Conservation (phyloP, 2,329 filamentous ascomycete species). For the Clarireedia sp. region DNA sequence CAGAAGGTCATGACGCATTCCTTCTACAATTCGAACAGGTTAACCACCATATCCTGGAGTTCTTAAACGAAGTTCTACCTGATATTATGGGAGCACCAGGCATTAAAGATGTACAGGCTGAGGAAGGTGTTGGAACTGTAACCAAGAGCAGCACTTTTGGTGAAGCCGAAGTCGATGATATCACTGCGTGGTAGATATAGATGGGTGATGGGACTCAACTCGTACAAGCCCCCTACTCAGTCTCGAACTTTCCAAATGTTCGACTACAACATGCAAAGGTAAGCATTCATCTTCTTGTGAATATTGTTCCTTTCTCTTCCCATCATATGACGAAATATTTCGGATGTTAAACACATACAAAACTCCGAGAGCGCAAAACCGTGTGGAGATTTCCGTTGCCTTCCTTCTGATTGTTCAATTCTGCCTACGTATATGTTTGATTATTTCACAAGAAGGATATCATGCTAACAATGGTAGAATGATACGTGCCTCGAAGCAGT, state of each 20-base stretch:
- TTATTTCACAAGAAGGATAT: too few species aligned
- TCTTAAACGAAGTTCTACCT: constrained; percentile 73
- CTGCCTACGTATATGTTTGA: not conserved
- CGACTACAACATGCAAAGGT: not conserved
- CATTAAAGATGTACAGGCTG: constrained; percentile 32
- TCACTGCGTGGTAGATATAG: constrained; percentile 71
- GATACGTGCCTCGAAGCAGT: too few species aligned
- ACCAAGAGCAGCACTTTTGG: constrained; percentile 90
- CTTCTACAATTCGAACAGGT: constrained; percentile 96
- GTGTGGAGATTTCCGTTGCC: constrained; percentile 99
- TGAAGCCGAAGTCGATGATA: constrained; percentile 92
- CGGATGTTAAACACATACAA: constrained; percentile 88
- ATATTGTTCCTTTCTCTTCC: not conserved
- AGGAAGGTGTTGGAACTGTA: constrained; percentile 49
- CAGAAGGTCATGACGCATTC: constrained; percentile 95
- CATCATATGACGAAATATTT: constrained; percentile 80
- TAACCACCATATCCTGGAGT: constrained; percentile 76
- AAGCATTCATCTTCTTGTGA: not conserved
- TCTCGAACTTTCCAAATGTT: not conserved
- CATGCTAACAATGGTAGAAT: too few species aligned
- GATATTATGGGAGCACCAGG: constrained; percentile 73
- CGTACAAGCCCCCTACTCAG: not conserved
- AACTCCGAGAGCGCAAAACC: constrained; percentile 85
- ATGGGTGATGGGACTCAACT: not conserved
- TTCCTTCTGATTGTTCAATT: constrained; percentile 79